phyloP scores from a whole-genome alignment of 1,284 basidiomycete genomes.

The Tilletiaria anomala region DNA sequence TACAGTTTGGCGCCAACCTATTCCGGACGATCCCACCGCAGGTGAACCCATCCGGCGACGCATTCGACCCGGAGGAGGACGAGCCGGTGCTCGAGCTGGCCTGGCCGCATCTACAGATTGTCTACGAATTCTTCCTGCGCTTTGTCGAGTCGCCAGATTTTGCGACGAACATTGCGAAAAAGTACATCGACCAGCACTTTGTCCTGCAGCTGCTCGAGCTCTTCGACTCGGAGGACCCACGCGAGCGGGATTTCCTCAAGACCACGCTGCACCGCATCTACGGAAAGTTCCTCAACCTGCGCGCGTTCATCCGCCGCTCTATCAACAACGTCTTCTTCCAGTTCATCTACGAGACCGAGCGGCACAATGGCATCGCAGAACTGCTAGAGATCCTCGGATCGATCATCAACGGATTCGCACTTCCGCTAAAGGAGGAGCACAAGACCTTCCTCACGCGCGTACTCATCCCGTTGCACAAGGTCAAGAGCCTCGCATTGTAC shows the following conservation, averaged over 20 bases:
- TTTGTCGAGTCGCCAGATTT: slow-evolving; percentile 97
- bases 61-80: slow-evolving; percentile 98
- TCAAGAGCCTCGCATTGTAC: slow-evolving; percentile 87
- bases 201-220: slow-evolving; percentile 87
- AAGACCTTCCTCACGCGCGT: slow-evolving; percentile 92
- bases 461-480: slow-evolving; percentile 95
- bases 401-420: slow-evolving; percentile 98
- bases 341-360: slow-evolving; percentile 95
- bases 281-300: slow-evolving; percentile 96
- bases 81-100: slow-evolving; percentile 97
- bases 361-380: slow-evolving; percentile 98
- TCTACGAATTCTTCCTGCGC: slow-evolving; percentile 99
- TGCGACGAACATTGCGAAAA: slow-evolving; percentile 94
- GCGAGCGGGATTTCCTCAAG: slow-evolving; percentile 98
- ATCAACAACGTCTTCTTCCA: slow-evolving; percentile 99
- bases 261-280: slow-evolving; percentile 98
- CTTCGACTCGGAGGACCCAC: slow-evolving; percentile 96
- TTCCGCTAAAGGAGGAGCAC: slow-evolving; percentile 98
- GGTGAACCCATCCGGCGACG: slow-evolving; percentile 92
- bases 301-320: slow-evolving; percentile 93
- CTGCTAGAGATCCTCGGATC: slow-evolving; percentile 95
- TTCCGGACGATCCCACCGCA: slow-evolving; percentile 99
- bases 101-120: slow-evolving; percentile 98
- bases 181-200: slow-evolving; percentile 91
- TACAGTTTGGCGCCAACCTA: slow-evolving; percentile 58